These are phyloP conservation scores for Dimargaris xerosporica DNA, from an alignment of 192 early-diverging fungal species.

Conservation along the genomic window DNA sequence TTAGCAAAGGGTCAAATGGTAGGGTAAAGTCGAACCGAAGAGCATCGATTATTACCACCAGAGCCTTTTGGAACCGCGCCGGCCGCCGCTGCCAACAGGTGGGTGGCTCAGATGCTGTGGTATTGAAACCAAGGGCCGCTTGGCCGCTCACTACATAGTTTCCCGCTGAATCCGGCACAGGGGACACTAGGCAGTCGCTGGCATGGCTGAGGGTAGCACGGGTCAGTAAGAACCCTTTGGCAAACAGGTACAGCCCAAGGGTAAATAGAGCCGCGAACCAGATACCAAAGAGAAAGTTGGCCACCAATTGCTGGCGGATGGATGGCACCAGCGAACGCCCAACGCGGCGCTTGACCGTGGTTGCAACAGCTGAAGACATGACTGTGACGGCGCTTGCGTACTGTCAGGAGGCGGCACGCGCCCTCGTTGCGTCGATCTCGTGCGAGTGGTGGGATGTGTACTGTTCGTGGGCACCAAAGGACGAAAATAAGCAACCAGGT, in stretches of 20 bases:
- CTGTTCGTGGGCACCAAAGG: no score
- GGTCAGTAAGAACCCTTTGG: constrained; percentile 54
- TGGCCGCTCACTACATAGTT: no score
- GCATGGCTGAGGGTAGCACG: constrained; percentile 41
- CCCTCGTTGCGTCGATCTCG: no score
- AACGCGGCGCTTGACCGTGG: no score
- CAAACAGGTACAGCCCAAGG: constrained; percentile 47
- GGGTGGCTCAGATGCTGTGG: not conserved
- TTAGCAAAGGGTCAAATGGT: not conserved
- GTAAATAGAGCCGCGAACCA: constrained; percentile 11
- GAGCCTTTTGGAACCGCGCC: constrained; percentile 37
- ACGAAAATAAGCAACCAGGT: no score
- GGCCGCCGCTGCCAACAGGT: constrained; percentile 17
- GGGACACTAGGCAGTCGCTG: constrained; percentile 13
- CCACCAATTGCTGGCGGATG: not conserved
- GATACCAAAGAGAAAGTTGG: not conserved
- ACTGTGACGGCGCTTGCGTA: no score
- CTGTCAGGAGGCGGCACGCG: no score
- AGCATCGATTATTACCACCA: constrained; percentile 61
- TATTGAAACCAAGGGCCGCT: constrained; percentile 16
- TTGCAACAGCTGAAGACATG: no score
- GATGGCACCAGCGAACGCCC: no score
- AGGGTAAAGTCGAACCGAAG: constrained; percentile 47
- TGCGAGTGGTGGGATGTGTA: no score
- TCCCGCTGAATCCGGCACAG: no score